phyloP scores from a whole-genome alignment of 108 stramenopile species.

The Mayamaea pseudoterrestris region DNA sequence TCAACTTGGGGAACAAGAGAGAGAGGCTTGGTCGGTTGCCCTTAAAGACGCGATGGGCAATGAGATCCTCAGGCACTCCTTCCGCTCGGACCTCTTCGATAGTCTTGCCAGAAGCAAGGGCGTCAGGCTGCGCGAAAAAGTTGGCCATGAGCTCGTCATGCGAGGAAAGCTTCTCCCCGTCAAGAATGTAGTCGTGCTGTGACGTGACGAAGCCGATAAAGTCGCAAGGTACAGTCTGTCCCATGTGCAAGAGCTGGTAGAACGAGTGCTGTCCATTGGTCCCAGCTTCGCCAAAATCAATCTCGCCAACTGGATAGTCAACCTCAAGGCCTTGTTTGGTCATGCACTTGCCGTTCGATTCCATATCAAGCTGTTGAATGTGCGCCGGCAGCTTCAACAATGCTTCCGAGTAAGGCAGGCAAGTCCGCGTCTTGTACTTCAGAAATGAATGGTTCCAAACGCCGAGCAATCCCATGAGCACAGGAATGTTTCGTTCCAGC shows the following conservation, averaged over 20 bases:
- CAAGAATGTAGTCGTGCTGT: conserved; percentile 73
- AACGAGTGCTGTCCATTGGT: conserved; percentile 99
- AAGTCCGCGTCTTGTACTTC: conserved; percentile 70
- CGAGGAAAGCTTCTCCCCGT: conserved; percentile 85
- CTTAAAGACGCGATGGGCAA: conserved; percentile 88
- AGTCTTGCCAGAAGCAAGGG: conserved; percentile 87
- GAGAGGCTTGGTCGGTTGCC: conserved; percentile 96
- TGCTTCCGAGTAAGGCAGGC: conserved; percentile 96
- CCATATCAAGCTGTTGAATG: conserved; percentile 99
- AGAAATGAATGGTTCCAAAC: conserved; percentile 98
- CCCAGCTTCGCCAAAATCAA: conserved; percentile 97
- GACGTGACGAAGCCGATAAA: conserved; percentile 90
- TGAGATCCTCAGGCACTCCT: conserved; percentile 79
- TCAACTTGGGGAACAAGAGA: conserved; percentile 86
- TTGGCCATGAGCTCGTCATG: conserved; percentile 99
- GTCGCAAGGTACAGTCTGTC: conserved; percentile 92
- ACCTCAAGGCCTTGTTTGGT: conserved; percentile 74
- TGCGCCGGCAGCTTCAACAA: conserved; percentile 96
- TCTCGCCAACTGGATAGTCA: conserved; percentile 88
- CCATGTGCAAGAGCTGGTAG: conserved; percentile 98
- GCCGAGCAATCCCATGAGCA: conserved; percentile 95
- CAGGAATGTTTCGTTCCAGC: conserved; percentile 84
- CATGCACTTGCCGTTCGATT: conserved; percentile 85
- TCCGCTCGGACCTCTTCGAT: conserved; percentile 86
- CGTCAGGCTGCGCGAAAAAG: conserved; percentile 99